phyloP scores from a whole-genome alignment of 2,329 filamentous ascomycete species.

The Diplocarpon rosae region DNA sequence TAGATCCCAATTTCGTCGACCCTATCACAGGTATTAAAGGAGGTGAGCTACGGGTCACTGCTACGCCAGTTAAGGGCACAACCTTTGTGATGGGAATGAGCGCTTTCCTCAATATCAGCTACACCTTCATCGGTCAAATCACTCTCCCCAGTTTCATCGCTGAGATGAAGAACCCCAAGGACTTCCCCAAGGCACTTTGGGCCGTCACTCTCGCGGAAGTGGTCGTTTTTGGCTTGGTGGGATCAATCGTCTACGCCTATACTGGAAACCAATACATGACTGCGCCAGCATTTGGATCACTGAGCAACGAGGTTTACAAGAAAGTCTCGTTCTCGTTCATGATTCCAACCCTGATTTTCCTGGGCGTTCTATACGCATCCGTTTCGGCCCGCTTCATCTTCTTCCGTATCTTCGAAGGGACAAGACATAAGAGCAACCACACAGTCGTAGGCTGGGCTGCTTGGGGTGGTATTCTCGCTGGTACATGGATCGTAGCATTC shows the following conservation, averaged over 20 bases:
- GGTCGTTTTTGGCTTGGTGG: constrained; percentile 74
- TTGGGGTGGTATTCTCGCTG: constrained; percentile 65
- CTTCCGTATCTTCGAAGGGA: constrained; percentile 75
- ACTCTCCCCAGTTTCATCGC: constrained; percentile 91
- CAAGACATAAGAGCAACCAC: constrained; percentile 69
- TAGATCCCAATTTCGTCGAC: constrained; percentile 31
- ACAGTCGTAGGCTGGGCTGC: constrained; percentile 70
- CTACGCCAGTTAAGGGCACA: constrained; percentile 55
- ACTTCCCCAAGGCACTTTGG: constrained; percentile 90
- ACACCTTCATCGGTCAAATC: constrained; percentile 93
- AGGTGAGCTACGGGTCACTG: constrained; percentile 58
- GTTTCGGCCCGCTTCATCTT: constrained; percentile 86
- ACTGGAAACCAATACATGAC: constrained; percentile 85
- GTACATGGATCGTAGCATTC: constrained; percentile 78
- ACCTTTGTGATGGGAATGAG: constrained; percentile 75
- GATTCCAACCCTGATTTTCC: constrained; percentile 87
- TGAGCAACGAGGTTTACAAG: constrained; percentile 64
- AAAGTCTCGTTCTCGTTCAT: constrained; percentile 91
- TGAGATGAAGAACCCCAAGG: constrained; percentile 71
- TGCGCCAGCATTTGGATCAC: constrained; percentile 74
- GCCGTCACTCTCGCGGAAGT: constrained; percentile 82
- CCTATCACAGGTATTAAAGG: constrained; percentile 20
- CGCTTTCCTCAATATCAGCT: constrained; percentile 90
- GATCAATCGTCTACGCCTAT: constrained; percentile 73
- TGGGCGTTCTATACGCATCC: constrained; percentile 83